Base-by-base conservation (phyloP, 345 rosid genomes). In the Arabis hirsuta region DNA sequence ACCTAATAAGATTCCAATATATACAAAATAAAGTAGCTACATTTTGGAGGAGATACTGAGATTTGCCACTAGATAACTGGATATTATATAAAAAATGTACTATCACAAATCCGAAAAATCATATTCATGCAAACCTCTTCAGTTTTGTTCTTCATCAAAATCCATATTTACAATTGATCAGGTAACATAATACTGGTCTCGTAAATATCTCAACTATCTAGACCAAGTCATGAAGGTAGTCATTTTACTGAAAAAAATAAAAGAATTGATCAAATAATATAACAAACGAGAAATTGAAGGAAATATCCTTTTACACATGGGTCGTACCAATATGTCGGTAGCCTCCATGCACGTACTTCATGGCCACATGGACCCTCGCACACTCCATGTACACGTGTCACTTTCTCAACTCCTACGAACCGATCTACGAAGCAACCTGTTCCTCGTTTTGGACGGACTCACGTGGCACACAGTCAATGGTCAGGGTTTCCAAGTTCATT, bases 301-400 rank as follows among this genome's bases (percentile, higher is more conserved):
- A 71, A 71, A 71, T 71, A 71, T 71, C 45, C 41, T 6, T 24
- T 24, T 5, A 41, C 67, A 71, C 75, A 71, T 71, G 75, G 61
- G 53, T 42, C 68, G 75, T 71, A 71, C 62, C 12, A 48, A 12
- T 56, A 1, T 75, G 86, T 81, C 88, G 82, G 88, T 81, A 52
- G 29, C 76, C 73, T 3, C 67, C 60, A 38, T 64, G 62, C 78
- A 66, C 78, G 66, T 65, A 51, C 77, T 80, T 78, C 78, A 41
- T 5, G 22, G 50, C 12, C 88, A 82, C 81, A 75, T 71, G 75
- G 52, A 62, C 38, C 27, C 38, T 5, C 45, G 71, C 79, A 76
- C 31, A 39, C 65, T 66, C 44, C 2, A 4, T 19, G 39, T 12
- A 62, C 81, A 77, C 83, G 82, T 79, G 86, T 77, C 85, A 0